A percentile compares a stretch with the other conserved stretches of the same genome.
Evolutionary conservation across 1,284 basidiomycete species (phyloP).

Genomic region (Caloboletus firmus): DNA sequence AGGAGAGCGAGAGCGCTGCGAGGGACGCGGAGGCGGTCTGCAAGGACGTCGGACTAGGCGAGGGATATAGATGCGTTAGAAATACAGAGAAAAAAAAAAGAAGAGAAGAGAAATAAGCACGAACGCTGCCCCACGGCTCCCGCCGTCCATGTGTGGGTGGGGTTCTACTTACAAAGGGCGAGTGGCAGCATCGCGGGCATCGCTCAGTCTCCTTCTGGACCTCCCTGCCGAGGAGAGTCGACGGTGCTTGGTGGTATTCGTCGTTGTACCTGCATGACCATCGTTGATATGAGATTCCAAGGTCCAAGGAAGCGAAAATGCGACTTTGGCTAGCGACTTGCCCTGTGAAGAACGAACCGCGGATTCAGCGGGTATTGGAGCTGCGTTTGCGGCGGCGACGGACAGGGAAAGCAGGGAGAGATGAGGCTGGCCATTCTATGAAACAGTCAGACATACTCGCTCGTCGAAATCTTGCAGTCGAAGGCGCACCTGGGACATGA

Average conservation of each 20-base stretch:
- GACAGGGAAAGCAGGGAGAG: conserved; percentile 66
- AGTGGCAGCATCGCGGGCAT: conserved; percentile 70
- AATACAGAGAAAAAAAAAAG: neutral
- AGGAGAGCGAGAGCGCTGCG: conserved; percentile 55
- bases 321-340: neutral
- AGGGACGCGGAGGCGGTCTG: conserved; percentile 44
- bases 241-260: conserved; percentile 51
- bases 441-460: conserved; percentile 6
- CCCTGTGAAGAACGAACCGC: conserved; percentile 21
- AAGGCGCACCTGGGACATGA: conserved; percentile 31
- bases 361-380: conserved; percentile 43
- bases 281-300: neutral
- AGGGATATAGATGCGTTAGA: neutral
- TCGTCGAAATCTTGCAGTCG: neutral
- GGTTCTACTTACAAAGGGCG: conserved; percentile 62
- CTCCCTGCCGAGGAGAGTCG: conserved; percentile 68
- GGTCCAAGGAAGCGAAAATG: neutral
- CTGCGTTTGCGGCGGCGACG: conserved; percentile 52
- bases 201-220: conserved; percentile 65
- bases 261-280: conserved; percentile 27
- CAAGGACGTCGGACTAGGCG: conserved; percentile 43
- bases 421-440: conserved; percentile 19
- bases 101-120: no score
- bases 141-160: neutral
- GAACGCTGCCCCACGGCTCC: neutral